These are phyloP conservation scores for Graphilbum fragrans DNA, from an alignment of 2,329 filamentous ascomycete species.

Conservation along the genomic window DNA sequence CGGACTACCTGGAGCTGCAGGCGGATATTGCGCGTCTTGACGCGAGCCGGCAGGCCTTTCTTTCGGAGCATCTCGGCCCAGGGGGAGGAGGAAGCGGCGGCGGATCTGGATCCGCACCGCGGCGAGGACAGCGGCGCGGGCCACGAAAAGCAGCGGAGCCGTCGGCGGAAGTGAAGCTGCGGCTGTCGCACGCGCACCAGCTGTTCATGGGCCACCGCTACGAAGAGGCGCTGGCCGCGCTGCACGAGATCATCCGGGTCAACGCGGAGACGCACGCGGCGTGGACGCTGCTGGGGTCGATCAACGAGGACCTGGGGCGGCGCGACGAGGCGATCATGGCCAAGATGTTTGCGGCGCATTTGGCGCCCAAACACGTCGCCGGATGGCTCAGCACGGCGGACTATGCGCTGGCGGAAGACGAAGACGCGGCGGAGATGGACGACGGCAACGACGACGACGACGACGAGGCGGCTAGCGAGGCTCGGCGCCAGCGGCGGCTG, in stretches of 20 bases:
- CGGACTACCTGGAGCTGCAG: conserved; percentile 26
- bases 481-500: conserved; percentile 12
- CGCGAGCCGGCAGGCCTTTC: conserved; percentile 20
- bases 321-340: conserved; percentile 44
- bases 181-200: conserved; percentile 54
- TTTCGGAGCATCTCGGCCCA: conserved; percentile 16
- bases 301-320: conserved; percentile 48
- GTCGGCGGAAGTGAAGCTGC: conserved; percentile 56
- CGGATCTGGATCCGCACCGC: neutral
- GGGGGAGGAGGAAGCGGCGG: conserved; percentile 2
- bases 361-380: conserved; percentile 46
- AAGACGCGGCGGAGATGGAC: conserved; percentile 28
- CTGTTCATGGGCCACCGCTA: conserved; percentile 53
- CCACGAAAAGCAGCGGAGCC: conserved; percentile 54
- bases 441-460: conserved; percentile 22
- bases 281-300: conserved; percentile 49
- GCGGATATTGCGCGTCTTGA: conserved; percentile 25
- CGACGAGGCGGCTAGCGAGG: conserved; percentile 20
- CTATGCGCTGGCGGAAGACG: conserved; percentile 39
- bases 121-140: conserved; percentile 22
- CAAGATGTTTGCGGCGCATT: conserved; percentile 48
- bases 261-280: conserved; percentile 56
- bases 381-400: conserved; percentile 49
- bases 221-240: conserved; percentile 43
- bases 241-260: conserved; percentile 53